Base-by-base conservation (phyloP, 2,329 filamentous ascomycete species). In the Sclerotinia glacialis region DNA sequence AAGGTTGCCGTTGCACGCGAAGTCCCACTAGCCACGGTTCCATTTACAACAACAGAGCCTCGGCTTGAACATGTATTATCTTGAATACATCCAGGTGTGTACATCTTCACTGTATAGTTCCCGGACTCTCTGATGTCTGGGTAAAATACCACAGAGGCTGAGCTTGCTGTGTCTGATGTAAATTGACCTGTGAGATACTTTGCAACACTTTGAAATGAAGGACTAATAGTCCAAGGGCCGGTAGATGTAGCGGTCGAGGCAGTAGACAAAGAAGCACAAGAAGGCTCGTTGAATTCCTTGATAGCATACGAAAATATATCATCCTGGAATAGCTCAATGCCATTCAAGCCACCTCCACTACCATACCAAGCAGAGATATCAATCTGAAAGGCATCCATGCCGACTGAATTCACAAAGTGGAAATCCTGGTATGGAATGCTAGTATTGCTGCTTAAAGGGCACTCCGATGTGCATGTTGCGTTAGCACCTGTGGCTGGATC, bases 341-440 rank as follows among this genome's bases (percentile, higher is more conserved):
- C 93, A 73, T 91, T 85, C 65, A 99, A 80, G 47, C 95, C 95
- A 73, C 87, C 96, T 64, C 94, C 95, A 64, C 79, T 79, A 46
- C 95, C 95, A 77, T 96, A 97, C 85, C 89, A 98, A 21, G 86
- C 90, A 2, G 89, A 90, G 67, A 99, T 89, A 74, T 96, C 91
- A 64, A 99, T 84, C 69, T 89, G 86, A 78, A 99, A 95, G 44
- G 83, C 85, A 75, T 90, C 89, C 93, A 98, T 97, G 64, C 92
- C 92, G 69, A 99, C 88, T 8, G 79, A 78, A 75, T 95, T 96
- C 72, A 97, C 91, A 73, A 99, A 97, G 71, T 87, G 85, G 76
- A 98, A 99, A 74, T 99, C 95, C 77, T 97, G 93, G 72, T 86
- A 96, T 61, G 82, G 78, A 60, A 88, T 77, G 7, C 83, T 85